Base-by-base conservation (phyloP, 257 asterid species). In the Scutellaria galericulata region DNA sequence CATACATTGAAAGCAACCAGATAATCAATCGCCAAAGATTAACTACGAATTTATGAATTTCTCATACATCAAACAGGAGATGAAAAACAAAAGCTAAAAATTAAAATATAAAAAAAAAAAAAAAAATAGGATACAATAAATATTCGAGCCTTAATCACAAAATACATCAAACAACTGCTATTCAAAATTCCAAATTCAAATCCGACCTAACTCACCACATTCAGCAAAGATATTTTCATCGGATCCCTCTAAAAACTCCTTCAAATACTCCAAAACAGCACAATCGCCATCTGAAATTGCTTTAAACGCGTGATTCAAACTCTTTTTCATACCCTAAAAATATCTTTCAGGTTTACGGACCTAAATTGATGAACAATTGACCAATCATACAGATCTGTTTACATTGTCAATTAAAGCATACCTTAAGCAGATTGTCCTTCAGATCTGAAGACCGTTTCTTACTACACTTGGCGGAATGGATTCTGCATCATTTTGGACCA, bases 391-490 rank as follows among this genome's bases (percentile, higher is more conserved):
- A 42, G 20, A 63, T 7, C 7, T 13, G 39, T 20, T 14, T 9
- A 3, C 44, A 42, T 20, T 52, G n/a, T 2, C 4, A 74, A 15
- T 9, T 1, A 64, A n/a, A n/a, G 64, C 68, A 9, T 45, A 87
- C 92, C 85, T 84, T 87, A 24, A 60, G 83, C 53, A 3, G 46
- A 74, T 83, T 85, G 68, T 52, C 73, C 27, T 31, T 57, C 67
- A 72, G 80, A 68, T 81, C 88, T n/a, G 84, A 18, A 59, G 79
- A 13, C 24, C 80, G 65, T 81, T 86, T 89, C 22, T 74, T 47
- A 12, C 75, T 77, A 63, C 90, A 89, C 74, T 70, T 78, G 5
- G 80, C 75, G 18, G 82, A 67, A 59, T 14, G 7, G 83, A 63
- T 79, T 68, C 76, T 79, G 81, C 6, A 84, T 84, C 18, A 83